phyloP scores from a whole-genome alignment of 208 protist species.

The Trypanosoma platydactyli region DNA sequence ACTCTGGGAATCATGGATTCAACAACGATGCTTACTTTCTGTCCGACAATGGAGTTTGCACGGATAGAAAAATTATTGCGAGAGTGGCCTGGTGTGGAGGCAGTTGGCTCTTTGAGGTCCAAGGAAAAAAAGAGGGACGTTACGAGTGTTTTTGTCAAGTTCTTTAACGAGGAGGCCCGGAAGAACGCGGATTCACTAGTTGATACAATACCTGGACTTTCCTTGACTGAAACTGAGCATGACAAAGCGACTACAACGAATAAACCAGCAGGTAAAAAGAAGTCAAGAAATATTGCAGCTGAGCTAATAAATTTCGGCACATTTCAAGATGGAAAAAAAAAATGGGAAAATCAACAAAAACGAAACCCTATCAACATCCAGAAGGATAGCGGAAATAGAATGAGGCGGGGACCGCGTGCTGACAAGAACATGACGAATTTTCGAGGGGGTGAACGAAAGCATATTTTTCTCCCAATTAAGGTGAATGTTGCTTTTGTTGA shows the following conservation, averaged over 20 bases:
- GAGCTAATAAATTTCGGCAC: slow-evolving; percentile 66
- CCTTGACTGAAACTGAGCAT: slow-evolving; percentile 3
- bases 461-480: slow-evolving; percentile 42
- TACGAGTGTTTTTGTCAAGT: slow-evolving; percentile 85
- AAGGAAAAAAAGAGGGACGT: slow-evolving; percentile 79
- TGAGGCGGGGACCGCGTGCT: neutral
- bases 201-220: slow-evolving; percentile 45
- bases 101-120: slow-evolving; percentile 78
- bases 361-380: slow-evolving; percentile 18
- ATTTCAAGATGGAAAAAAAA: slow-evolving; percentile 33
- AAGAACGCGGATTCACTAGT: slow-evolving; percentile 38
- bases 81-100: slow-evolving; percentile 74
- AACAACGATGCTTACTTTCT: slow-evolving; percentile 30
- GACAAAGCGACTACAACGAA: slow-evolving; percentile 20
- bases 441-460: slow-evolving; percentile 13
- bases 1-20: slow-evolving; percentile 21
- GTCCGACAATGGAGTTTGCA: slow-evolving; percentile 64
- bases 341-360: slow-evolving; percentile 3
- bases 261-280: slow-evolving; percentile 25
- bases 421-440: neutral
- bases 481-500: slow-evolving; percentile 73
- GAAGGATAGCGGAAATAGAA: slow-evolving; percentile 5
- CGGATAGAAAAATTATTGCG: slow-evolving; percentile 61
- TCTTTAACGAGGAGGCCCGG: slow-evolving; percentile 42
- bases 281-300: slow-evolving; percentile 35